Evolutionary conservation across 495 filamentous ascomycete genomes (phyloP), one percentile per base, ranked within the genome.

Genomic region (Penicillium crystallinum): DNA sequence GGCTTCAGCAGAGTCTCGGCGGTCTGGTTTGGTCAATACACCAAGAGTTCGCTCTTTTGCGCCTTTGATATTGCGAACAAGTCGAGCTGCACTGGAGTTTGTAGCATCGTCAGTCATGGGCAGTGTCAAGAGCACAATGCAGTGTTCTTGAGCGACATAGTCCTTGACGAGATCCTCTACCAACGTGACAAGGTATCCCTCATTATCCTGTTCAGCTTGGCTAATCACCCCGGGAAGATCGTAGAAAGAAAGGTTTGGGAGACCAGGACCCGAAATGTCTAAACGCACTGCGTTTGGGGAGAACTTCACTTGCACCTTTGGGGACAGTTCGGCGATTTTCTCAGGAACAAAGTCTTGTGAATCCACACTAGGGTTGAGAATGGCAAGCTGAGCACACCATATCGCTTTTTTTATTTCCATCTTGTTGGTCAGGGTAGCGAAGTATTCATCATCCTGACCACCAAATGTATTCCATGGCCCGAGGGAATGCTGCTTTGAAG

Each of bases 151-250:
- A 0, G 68, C 63, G 4, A 92, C 81, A 54, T 91, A 91, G 3
- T 83, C 69, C 21, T 71, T 76, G 0, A 87, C 82, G 0, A 95
- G 64, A 23, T 86, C 87, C 49, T 81, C 77, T 0, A 95, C 82
- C 0, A 91, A 76, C 0, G 67, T 59, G 5, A 88, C 82, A 0
- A 92, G 70, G 43, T 88, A 86, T 0, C 68, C 67, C 25, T 88
- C 82, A n/a, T 82, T 71, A 3, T 77, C 71, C 6, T 81, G 70
- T 33, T 83, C 80, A 0, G 78, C 71, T 0, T 82, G 82, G 45
- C 81, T 81, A 54, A 95, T 89, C 4, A 92, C 81, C 0, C 90
- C 90, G 0, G 90, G 90, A 0, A 95, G 68, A 56, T 95, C 90
- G 54, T 86, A 91, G 53, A 95, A 90, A 0, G 84, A 86, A 0